Evolutionary conservation across 2,329 filamentous ascomycete species (phyloP).

Genomic region (Graphilbum sp.): DNA sequence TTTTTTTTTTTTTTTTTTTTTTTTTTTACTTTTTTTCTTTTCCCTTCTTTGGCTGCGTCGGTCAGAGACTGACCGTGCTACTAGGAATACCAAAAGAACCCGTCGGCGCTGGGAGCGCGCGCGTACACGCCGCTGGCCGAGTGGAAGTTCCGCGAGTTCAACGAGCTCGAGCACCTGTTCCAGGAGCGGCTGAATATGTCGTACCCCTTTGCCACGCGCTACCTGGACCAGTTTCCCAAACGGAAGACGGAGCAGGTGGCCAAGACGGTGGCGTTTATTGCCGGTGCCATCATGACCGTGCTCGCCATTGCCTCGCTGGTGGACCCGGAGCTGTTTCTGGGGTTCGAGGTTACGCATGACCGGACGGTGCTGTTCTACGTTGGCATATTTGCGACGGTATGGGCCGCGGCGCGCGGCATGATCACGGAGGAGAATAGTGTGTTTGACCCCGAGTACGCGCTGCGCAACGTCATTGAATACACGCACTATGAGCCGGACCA

Average conservation of each 20-base stretch:
- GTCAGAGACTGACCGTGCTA: no score
- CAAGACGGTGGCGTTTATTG: slow-evolving; percentile 72
- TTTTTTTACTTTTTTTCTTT: no score
- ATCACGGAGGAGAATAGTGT: slow-evolving; percentile 79
- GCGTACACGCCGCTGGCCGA: slow-evolving; percentile 87
- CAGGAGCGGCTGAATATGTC: slow-evolving; percentile 85
- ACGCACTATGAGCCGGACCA: slow-evolving; percentile 83
- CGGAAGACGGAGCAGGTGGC: slow-evolving; percentile 78
- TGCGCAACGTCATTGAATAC: slow-evolving; percentile 79
- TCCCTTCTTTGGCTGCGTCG: no score
- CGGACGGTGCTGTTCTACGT: slow-evolving; percentile 85
- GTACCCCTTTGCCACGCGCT: slow-evolving; percentile 79
- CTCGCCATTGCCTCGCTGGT: slow-evolving; percentile 71
- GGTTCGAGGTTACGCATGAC: slow-evolving; percentile 80
- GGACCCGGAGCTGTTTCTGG: slow-evolving; percentile 79
- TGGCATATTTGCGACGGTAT: slow-evolving; percentile 65
- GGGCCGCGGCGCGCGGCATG: slow-evolving; percentile 66
- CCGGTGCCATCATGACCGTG: slow-evolving; percentile 73
- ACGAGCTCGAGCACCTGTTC: slow-evolving; percentile 87
- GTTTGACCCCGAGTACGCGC: slow-evolving; percentile 80
- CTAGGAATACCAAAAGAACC: slow-evolving; percentile 89
- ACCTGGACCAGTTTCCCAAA: slow-evolving; percentile 93
- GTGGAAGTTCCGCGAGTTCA: slow-evolving; percentile 98
- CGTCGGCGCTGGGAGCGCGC: slow-evolving; percentile 68
- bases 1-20: no score